These are phyloP conservation scores for Pythium rhizo-oryzae DNA, from an alignment of 352 stramenopile species.

Conservation along the genomic window DNA sequence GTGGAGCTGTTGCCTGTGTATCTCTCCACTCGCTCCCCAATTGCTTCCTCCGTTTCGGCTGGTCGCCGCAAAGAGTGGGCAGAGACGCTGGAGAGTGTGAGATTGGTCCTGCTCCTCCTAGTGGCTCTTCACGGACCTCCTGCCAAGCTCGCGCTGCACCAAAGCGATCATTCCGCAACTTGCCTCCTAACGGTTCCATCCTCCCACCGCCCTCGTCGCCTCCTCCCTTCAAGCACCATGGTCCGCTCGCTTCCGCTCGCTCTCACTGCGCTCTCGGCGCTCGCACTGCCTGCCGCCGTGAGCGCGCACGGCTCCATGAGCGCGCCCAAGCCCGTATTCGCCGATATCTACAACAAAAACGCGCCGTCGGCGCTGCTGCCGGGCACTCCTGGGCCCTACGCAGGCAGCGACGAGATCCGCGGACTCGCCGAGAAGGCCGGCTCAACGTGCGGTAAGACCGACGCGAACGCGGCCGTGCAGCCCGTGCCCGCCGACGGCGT, in stretches of 20 bases:
- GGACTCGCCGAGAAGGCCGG: slow-evolving; percentile 32
- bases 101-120: neutral
- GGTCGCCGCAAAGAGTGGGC: neutral
- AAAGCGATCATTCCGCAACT: slow-evolving; percentile 14
- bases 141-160: neutral
- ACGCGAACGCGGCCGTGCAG: slow-evolving; percentile 31
- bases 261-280: slow-evolving; percentile 3
- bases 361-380: slow-evolving; percentile 8
- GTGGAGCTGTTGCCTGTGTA: neutral
- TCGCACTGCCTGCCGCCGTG: slow-evolving; percentile 10
- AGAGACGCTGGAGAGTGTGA: neutral
- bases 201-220: neutral
- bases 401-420: slow-evolving; percentile 32
- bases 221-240: neutral
- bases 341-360: slow-evolving; percentile 25
- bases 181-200: neutral
- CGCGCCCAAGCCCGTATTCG: slow-evolving; percentile 17
- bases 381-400: slow-evolving; percentile 37
- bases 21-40: neutral
- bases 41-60: neutral
- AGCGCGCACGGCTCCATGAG: slow-evolving; percentile 20
- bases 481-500: slow-evolving; percentile 28
- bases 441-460: slow-evolving; percentile 43
- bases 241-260: slow-evolving; percentile 9
- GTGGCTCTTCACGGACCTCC: too few species aligned